phyloP scores from a whole-genome alignment of 129 eudicot genomes.

The carrot (Daucus carota) region DNA sequence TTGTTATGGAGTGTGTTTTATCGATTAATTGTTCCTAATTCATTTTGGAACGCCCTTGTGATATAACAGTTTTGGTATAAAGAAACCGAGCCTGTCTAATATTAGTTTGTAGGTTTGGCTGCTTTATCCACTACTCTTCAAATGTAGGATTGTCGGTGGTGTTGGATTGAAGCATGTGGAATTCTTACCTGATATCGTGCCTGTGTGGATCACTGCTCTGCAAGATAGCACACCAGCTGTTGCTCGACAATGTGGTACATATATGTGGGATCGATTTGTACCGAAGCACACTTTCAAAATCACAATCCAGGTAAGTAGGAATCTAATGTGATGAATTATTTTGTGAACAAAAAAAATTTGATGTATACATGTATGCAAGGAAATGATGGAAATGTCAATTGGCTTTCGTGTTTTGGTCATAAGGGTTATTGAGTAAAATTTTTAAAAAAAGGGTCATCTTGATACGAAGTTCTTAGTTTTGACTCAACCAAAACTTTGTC shows the following conservation, averaged over 20 bases:
- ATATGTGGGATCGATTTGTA: constrained; percentile 59
- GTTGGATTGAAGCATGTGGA: constrained; percentile 63
- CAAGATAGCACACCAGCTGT: constrained; percentile 89
- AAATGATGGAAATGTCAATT: neutral
- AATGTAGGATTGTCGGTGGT: constrained; percentile 71
- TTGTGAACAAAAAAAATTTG: neutral
- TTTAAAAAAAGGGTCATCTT: neutral
- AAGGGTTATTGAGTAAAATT: neutral
- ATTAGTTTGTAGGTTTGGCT: neutral
- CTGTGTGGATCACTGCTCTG: constrained; percentile 51
- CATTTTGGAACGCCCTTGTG: neutral
- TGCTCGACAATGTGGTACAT: constrained; percentile 73
- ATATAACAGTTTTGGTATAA: neutral
- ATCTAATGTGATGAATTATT: neutral
- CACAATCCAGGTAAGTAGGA: constrained; percentile 58
- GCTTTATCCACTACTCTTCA: constrained; percentile 10
- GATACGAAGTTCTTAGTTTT: neutral
- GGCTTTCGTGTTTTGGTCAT: neutral
- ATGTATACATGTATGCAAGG: neutral
- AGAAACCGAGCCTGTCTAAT: no score
- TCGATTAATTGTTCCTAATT: neutral
- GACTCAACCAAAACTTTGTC: neutral
- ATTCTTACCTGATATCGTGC: constrained; percentile 62
- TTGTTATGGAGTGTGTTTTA: neutral
- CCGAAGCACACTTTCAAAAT: constrained; percentile 46